phyloP scores from a whole-genome alignment of 306 rosid genomes.

The Argentina anserina region DNA sequence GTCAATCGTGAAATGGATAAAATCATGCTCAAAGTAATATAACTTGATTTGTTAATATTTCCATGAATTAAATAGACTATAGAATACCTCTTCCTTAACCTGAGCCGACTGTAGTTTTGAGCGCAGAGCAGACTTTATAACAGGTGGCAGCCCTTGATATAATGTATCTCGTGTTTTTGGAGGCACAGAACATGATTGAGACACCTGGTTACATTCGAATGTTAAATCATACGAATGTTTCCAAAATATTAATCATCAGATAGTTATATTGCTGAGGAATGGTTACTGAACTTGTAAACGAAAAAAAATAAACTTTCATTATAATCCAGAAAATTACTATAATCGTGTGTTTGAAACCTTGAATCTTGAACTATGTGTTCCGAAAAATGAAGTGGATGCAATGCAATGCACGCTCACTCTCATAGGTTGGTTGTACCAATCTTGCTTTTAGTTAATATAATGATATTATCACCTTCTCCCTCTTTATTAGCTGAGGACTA shows the following conservation, averaged over 20 bases:
- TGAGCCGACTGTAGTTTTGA: constrained; percentile 59
- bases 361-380: too few relatives aligned
- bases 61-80: constrained; percentile 1
- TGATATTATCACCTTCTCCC: too few relatives aligned
- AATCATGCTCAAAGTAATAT: background rate
- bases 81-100: constrained; percentile 80
- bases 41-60: background rate
- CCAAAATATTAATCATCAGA: too few relatives aligned
- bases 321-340: background rate
- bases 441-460: too few relatives aligned
- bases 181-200: constrained; percentile 75
- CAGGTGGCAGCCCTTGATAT: constrained; percentile 69
- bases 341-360: too few relatives aligned
- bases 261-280: too few relatives aligned
- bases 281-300: background rate
- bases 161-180: constrained; percentile 66
- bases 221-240: too few relatives aligned
- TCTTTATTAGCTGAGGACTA: too few relatives aligned
- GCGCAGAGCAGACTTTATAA: constrained; percentile 61
- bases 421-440: too few relatives aligned
- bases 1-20: background rate
- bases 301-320: background rate
- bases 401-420: too few relatives aligned
- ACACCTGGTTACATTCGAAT: constrained; percentile 47
- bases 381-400: too few relatives aligned